Base-by-base conservation (phyloP, 179 eudicot species). In the Vitellaria paradoxa region DNA sequence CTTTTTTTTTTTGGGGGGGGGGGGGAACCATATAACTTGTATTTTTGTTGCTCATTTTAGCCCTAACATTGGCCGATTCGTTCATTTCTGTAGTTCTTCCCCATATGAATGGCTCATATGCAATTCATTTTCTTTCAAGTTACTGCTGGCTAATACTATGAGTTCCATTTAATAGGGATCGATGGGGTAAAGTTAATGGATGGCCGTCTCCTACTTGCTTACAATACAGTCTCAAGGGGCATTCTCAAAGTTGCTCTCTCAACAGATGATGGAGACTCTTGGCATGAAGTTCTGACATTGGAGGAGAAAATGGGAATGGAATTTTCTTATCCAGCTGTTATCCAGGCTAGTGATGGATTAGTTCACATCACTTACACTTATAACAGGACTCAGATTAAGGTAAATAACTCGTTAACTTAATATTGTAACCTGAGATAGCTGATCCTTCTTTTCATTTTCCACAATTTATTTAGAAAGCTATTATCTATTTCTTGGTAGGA, bases 361-460 rank as follows among this genome's bases (percentile, higher is more conserved):
- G 81, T 95, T 70, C 99, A 95, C 88, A 84, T 95, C 85, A 95
- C 97, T 9, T 95, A 95, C 82, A 95, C 99, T 56, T 95, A 95
- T 68, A 89, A 93, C 77, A 85, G 97, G 83, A 87, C 91, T 20
- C 99, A 91, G 70, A 89, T 95, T 68, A 91, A 93, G 98, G 99
- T 92, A 81, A 59, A 2, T 15, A 8, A 26, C 18, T 26, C 9
- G 23, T 73, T 46, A 26, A 52, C 21, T 24, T 71, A 24, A 53
- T 15, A 63, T 15, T 42, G 11, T 47, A 15, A n/a, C 53, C 23
- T 17, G 5, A 7, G 21, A 57, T 72, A 17, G 9, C 64, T 17
- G 3, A 45, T 14, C 20, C 13, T 37, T 26, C 30, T 14, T 37
- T 30, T 30, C 49, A 47, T 20, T 57, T 24, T 49, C 6, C 26